phyloP scores from a whole-genome alignment of 192 early-diverging fungal species.

The Cetraspora pellucida region DNA sequence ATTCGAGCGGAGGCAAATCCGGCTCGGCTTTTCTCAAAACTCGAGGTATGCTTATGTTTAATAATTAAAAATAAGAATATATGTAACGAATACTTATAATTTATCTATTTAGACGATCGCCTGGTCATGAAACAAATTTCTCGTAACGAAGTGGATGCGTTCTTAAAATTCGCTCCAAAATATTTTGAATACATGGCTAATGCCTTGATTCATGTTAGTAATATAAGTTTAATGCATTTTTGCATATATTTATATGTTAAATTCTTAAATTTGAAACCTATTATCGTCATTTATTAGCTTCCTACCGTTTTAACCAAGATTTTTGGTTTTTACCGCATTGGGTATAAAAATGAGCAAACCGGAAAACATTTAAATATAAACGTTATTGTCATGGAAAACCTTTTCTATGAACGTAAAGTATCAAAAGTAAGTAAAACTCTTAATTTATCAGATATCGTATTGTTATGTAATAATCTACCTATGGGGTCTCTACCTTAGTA shows the following conservation, averaged over 20 bases:
- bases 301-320: conserved; percentile 87
- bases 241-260: background rate
- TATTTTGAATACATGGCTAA: conserved; percentile 89
- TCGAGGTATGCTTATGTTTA: conserved; percentile 46
- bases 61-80: conserved; percentile 12
- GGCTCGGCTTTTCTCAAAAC: conserved; percentile 92
- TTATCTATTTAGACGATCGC: conserved; percentile 67
- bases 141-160: conserved; percentile 81
- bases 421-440: conserved; percentile 51
- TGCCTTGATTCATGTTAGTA: conserved; percentile 75
- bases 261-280: background rate
- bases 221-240: background rate
- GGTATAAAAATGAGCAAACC: conserved; percentile 81
- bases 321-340: conserved; percentile 91
- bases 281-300: conserved; percentile 54
- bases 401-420: conserved; percentile 85
- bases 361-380: conserved; percentile 88
- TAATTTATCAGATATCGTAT: background rate
- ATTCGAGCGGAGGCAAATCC: conserved; percentile 86
- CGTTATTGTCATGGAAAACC: conserved; percentile 94
- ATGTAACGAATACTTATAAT: background rate
- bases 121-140: conserved; percentile 91
- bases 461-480: background rate
- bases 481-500: too few species aligned
- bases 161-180: conserved; percentile 85